Base-by-base conservation (phyloP, 805 yeast genomes). In the Myxozyma lipomycoides region DNA sequence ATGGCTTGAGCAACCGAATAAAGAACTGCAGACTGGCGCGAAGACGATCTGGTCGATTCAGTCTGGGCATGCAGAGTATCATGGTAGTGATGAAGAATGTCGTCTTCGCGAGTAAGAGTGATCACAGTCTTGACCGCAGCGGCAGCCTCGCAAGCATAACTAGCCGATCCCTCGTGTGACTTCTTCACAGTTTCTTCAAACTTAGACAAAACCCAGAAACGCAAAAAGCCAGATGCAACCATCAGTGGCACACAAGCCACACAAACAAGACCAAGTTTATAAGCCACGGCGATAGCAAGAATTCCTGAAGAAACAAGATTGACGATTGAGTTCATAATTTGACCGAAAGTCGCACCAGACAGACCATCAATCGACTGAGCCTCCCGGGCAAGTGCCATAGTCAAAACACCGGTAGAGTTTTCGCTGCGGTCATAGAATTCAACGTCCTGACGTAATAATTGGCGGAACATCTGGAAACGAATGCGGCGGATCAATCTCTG, bases 251-350 rank as follows among this genome's bases (percentile, higher is more conserved):
- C 61, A 39, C 68, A 63, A 2, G 75, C 71, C 10, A 67, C 61
- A 37, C 73, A 70, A 12, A 72, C 75, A 2, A 72, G 60, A 3
- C 75, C 75, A 6, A 72, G 60, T 22, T 71, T 59, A 73, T 74
- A 72, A 39, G 65, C 66, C 49, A 69, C 64, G 6, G 67, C 66
- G 51, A 71, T 65, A n/a, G 72, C 73, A 19, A 72, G 62, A 28
- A 69, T 64, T 17, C 68, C 61, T 45, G 75, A 73, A 35, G 67
- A 73, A 41, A 72, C 51, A 12, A 72, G 56, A 12, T 70, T 70
- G 10, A 70, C 67, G 23, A 67, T 21, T 66, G 66, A 64, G 40
- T 62, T 58, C 46, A 63, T 56, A 26, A 58, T 60, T 43, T 64
- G 65, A n/a, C 67, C 69, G 10, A 65, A 49, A 2, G 64, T 63